Evolutionary conservation across 2,329 filamentous ascomycete species (phyloP), one percentile per base, ranked within the genome.

Genomic region (Teratosphaeria pseudoeucalypti): DNA sequence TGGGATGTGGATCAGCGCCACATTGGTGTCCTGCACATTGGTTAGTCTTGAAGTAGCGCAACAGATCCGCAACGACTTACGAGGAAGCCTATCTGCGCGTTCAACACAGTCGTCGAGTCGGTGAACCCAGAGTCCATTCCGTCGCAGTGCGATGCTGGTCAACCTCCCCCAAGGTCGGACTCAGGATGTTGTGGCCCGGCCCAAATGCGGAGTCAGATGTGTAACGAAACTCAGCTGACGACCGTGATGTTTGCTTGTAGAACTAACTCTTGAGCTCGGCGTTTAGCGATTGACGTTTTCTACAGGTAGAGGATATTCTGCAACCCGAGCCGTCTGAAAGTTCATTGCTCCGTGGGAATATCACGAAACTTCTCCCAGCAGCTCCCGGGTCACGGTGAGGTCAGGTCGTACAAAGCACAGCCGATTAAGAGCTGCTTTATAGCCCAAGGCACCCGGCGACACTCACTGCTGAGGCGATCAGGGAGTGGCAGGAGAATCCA

Each of bases 1-100:
- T 1, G 92, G 92, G 60, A 97, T 92, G 73, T 96, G 92, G 69
- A 97, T 90, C 62, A 99, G 81, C 68, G 86, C 90, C 68, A 96
- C 85, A 63, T 86, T 87, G 66, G 90, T 90, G 69, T 95, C 88
- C 94, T 97, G 77, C 43, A 66, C 1, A 12, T 32, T 9, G 47
- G 6, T 62, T 65, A 62, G 39, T 39, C 14, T 12, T 26, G 19
- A 12, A 34, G 47, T 19, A 55, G 27, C 1, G 19, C 54, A 54
- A 27, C 27, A 39, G 5, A 37, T 7, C 47, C 52, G 32, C 62
- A 63, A 53, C 58, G 26, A 74, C 76, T 58, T 73, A 79, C 78
- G 63, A 79, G 67, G 61, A 80, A 79, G 58, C 76, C 76, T 57
- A 80, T 78, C 62, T 78, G 75, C 52, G 78, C 76, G 68, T 75